Percentiles rank a stretch among this genome's conserved stretches.
Evolutionary conservation across 73 alveolate genomes (phyloP).

Genomic region (Paraurostyla sp.): DNA sequence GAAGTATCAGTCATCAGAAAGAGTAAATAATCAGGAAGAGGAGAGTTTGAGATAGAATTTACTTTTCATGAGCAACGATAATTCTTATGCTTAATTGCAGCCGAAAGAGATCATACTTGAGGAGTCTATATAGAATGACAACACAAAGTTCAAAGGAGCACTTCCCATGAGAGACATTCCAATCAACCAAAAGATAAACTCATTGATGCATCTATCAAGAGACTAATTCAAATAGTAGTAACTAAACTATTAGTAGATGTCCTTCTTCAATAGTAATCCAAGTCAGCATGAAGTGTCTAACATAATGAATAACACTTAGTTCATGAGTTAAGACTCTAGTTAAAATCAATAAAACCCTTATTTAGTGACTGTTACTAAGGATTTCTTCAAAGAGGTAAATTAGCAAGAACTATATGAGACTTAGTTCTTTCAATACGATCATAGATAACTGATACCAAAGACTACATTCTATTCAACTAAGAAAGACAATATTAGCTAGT

Average conservation of each 20-base stretch:
- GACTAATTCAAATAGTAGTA: neutral
- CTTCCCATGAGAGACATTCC: constrained; percentile 26
- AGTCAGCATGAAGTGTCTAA: too few species aligned
- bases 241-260: neutral
- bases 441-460: constrained; percentile 9
- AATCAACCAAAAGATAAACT: neutral
- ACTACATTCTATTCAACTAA: neutral
- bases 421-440: neutral
- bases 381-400: neutral
- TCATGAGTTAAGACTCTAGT: too few species aligned
- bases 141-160: neutral
- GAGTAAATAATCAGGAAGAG: too few species aligned
- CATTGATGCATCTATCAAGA: constrained; percentile 28
- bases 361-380: constrained; percentile 18
- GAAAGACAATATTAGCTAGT: neutral
- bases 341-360: constrained; percentile 19
- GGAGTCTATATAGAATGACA: neutral
- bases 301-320: too few species aligned
- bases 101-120: neutral
- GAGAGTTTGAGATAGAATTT: neutral
- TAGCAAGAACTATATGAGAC: neutral
- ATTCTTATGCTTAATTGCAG: neutral
- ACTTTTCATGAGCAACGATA: neutral
- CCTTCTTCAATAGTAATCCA: too few species aligned
- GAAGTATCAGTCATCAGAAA: neutral